Base-by-base conservation (phyloP, 768 basidiomycete species). In the Boletus edulis region DNA sequence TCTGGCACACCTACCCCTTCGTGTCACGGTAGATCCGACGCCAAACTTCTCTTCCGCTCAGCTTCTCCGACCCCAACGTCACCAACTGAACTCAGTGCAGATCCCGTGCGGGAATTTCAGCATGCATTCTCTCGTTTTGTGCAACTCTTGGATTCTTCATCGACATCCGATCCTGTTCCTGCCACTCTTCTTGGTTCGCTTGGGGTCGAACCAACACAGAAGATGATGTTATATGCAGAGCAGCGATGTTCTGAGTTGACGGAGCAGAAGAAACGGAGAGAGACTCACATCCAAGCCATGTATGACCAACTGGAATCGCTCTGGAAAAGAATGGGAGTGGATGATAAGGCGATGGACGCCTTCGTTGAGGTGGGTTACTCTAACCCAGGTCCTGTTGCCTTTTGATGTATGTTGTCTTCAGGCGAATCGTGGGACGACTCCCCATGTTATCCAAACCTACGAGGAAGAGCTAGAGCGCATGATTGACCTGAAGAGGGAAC, bases 301-400 rank as follows among this genome's bases (percentile, higher is more conserved):
- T 99, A 94, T 65, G 94, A 98, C 69, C 85, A 93, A 59, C 80
- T 99, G 1, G 95, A 96, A 67, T 85, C 85, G 0, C 79, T 98
- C 4, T 99, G 96, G 96, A 80, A 80, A 55, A 75, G 94, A 52
- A 78, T 98, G 55, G 94, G 92, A 14, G 85, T 96, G 5, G 69
- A 79, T 1, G 90, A 94, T 46, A 73, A 71, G 1, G 87, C 87
- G 43, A 93, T 94, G 83, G 93, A 98, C 62, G 83, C 80, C n/a
- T 99, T 99, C 65, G 89, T 98, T 0, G 93, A 98, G 55, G 78
- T 77, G 15, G 56, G 68, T 57, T 14, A 14, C n/a, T 18, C 1
- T 11, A 9, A 14, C 11, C 1, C 5, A 2, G 9, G 8, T 46
- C 4, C 24, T 22, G 15, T 29, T 34, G 10, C 34, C 24, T 1